phyloP scores from a whole-genome alignment of 371 early-diverging fungal genomes.

The Blyttiomyces sp. region DNA sequence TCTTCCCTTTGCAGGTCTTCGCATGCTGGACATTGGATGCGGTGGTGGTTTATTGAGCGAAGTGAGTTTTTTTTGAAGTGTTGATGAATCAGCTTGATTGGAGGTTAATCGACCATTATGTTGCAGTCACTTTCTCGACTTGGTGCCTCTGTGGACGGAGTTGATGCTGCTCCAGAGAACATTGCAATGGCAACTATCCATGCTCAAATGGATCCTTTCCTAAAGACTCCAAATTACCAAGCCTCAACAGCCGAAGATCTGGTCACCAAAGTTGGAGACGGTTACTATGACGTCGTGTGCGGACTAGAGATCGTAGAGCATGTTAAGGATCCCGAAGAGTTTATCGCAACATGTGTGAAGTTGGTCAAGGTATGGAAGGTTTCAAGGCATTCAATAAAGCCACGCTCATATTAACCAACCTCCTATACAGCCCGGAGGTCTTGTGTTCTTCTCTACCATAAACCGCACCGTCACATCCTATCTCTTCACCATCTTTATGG shows the following conservation, averaged over 20 bases:
- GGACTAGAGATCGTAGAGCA: conserved; percentile 94
- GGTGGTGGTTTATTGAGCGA: conserved; percentile 91
- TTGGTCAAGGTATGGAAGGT: conserved; percentile 52
- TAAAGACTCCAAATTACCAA: conserved; percentile 47
- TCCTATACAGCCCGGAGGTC: conserved; percentile 58
- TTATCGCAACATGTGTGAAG: conserved; percentile 62
- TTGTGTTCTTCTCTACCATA: conserved; percentile 86
- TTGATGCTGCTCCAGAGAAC: conserved; percentile 84
- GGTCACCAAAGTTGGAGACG: conserved; percentile 47
- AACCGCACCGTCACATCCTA: conserved; percentile 77
- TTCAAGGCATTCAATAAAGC: neutral
- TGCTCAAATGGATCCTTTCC: conserved; percentile 42
- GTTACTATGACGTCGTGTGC: conserved; percentile 75
- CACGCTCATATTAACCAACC: neutral
- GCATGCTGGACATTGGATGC: conserved; percentile 90
- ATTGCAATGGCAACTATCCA: conserved; percentile 78
- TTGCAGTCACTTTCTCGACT: conserved; percentile 1
- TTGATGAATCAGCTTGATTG: neutral
- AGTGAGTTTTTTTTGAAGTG: no score
- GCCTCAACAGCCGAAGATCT: conserved; percentile 57
- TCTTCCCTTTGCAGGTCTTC: conserved; percentile 61
- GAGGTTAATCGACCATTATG: no score
- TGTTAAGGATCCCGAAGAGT: conserved; percentile 70
- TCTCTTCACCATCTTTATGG: conserved; percentile 75
- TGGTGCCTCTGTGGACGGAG: conserved; percentile 9